Percentiles rank a stretch among this genome's conserved stretches.
phyloP scores from a whole-genome alignment of 805 yeast genomes.

The Cyberlindnera misumaiensis region DNA sequence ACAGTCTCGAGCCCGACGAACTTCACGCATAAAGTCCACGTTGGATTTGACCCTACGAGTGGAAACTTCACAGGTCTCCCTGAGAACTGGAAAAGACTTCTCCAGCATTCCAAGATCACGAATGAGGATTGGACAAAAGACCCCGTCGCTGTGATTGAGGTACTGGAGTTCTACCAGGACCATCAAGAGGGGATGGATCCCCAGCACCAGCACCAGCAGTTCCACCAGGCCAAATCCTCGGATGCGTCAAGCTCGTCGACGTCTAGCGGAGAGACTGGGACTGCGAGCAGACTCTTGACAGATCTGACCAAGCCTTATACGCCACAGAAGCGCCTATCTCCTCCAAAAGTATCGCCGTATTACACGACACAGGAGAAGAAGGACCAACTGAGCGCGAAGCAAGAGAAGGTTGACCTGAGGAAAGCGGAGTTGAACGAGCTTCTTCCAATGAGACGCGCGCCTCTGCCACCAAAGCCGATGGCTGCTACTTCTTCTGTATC shows the following conservation, averaged over 20 bases:
- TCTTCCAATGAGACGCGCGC: slow-evolving; percentile 48
- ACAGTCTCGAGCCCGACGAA: slow-evolving; percentile 88
- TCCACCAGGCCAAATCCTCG: slow-evolving; percentile 18
- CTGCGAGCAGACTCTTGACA: slow-evolving; percentile 26
- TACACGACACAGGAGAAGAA: slow-evolving; percentile 6
- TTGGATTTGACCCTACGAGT: slow-evolving; percentile 74
- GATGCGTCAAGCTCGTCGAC: slow-evolving; percentile 17
- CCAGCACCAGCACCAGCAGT: slow-evolving; percentile 11
- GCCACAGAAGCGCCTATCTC: slow-evolving; percentile 37
- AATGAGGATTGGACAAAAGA: slow-evolving; percentile 87
- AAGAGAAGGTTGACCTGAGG: too few species aligned
- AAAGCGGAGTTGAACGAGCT: slow-evolving; percentile 22
- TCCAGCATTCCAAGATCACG: slow-evolving; percentile 83
- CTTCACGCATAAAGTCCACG: slow-evolving; percentile 90
- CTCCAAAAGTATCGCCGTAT: slow-evolving; percentile 29
- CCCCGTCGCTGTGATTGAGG: slow-evolving; percentile 93
- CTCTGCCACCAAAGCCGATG: slow-evolving; percentile 39
- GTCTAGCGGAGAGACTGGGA: slow-evolving; percentile 14
- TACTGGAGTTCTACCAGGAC: slow-evolving; percentile 68
- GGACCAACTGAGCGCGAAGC: too few species aligned
- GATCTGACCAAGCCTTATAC: slow-evolving; percentile 39
- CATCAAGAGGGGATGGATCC: slow-evolving; percentile 10
- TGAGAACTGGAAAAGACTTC: slow-evolving; percentile 81
- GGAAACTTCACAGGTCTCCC: slow-evolving; percentile 94
- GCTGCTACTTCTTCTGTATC: neutral